A percentile compares a stretch with the other conserved stretches of the same genome.
Conservation (phyloP, 345 rosid species). For the Boechera retrofracta region DNA sequence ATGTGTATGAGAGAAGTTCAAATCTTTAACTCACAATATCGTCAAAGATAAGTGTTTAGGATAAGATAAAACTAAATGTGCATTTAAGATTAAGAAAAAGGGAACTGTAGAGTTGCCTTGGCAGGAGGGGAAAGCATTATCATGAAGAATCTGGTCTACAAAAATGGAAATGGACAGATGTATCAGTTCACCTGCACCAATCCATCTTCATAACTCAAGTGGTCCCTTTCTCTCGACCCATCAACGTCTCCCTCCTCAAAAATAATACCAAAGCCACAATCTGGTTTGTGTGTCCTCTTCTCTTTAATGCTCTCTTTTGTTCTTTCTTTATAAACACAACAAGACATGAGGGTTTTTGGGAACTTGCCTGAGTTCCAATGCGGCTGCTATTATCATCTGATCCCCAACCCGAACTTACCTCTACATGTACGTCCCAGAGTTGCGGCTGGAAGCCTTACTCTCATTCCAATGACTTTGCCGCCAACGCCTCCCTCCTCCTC, state of each 20-base stretch:
- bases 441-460: slow-evolving; percentile 47
- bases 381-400: slow-evolving; percentile 40
- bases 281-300: slow-evolving; percentile 21
- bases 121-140: slow-evolving; percentile 24
- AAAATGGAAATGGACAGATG: background rate
- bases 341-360: slow-evolving; percentile 16
- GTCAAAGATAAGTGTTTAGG: background rate
- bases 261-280: slow-evolving; percentile 24
- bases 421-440: slow-evolving; percentile 38
- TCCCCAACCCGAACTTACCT: slow-evolving; percentile 31
- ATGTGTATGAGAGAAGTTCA: slow-evolving; percentile 15
- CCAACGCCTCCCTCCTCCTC: slow-evolving; percentile 54
- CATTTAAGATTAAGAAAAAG: slow-evolving; percentile 21
- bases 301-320: slow-evolving; percentile 29
- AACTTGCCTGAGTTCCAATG: slow-evolving; percentile 38
- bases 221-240: slow-evolving; percentile 34
- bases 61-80: slow-evolving; percentile 6
- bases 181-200: slow-evolving; percentile 13
- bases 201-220: slow-evolving; percentile 26
- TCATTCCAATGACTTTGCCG: slow-evolving; percentile 52
- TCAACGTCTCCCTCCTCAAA: slow-evolving; percentile 25
- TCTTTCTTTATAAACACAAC: slow-evolving; percentile 37
- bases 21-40: background rate
- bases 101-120: slow-evolving; percentile 41
- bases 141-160: slow-evolving; percentile 10